These are phyloP conservation scores for Tephrocybe sp. DNA, from an alignment of 768 basidiomycete species.

Conservation along the genomic window DNA sequence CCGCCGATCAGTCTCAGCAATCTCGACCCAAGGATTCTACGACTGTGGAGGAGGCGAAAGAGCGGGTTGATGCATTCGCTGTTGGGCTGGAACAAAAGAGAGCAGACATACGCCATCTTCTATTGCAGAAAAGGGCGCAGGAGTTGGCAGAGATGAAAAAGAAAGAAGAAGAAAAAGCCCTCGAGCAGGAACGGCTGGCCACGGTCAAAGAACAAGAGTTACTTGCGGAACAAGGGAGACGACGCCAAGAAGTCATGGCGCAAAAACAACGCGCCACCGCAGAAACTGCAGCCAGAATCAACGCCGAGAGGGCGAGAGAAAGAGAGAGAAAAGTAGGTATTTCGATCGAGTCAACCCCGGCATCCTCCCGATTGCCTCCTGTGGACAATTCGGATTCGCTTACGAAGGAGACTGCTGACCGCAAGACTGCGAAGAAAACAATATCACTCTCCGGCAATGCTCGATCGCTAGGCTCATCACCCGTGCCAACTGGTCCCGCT, in stretches of 20 bases:
- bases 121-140: conserved; percentile 6
- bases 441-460: conserved; percentile 16
- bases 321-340: conserved; percentile 10
- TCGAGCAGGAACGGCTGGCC: conserved; percentile 4
- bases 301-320: conserved; percentile 24
- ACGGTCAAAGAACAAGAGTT: conserved; percentile 26
- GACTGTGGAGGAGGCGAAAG: neutral
- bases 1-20: neutral
- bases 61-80: neutral
- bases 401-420: conserved; percentile 5
- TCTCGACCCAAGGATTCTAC: neutral
- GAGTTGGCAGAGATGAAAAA: conserved; percentile 16
- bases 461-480: conserved; percentile 8
- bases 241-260: conserved; percentile 25
- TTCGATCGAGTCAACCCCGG: conserved; percentile 3
- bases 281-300: conserved; percentile 27
- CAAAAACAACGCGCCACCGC: conserved; percentile 28
- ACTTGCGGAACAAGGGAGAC: conserved; percentile 28
- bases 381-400: neutral
- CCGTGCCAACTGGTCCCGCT: neutral
- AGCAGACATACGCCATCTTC: conserved; percentile 1
- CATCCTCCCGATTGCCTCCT: conserved; percentile 10
- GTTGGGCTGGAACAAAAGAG: conserved; percentile 5
- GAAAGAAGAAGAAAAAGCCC: conserved; percentile 15
- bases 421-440: conserved; percentile 8